Percentiles rank a stretch among this genome's conserved stretches.
Conservation (phyloP, 805 yeast species). For the Lipomyces kockii region DNA sequence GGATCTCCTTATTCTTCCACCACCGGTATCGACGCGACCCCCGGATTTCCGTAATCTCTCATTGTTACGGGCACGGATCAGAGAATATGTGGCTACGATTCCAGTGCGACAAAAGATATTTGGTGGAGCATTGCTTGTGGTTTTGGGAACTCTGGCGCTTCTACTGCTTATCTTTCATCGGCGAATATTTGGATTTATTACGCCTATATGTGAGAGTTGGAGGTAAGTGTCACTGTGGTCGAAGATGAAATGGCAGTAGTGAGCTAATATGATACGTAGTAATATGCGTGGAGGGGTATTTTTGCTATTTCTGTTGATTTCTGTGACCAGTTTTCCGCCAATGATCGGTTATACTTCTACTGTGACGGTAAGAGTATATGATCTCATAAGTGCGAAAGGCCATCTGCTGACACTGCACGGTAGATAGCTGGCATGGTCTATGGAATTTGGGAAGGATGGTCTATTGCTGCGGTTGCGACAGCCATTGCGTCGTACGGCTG, state of each 20-base stretch:
- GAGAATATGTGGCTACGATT: constrained; percentile 20
- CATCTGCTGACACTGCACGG: constrained; percentile 44
- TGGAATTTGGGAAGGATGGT: constrained; percentile 83
- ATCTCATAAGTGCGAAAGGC: constrained; percentile 48
- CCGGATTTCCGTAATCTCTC: constrained; percentile 22
- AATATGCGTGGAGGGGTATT: constrained; percentile 45
- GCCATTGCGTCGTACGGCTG: constrained; percentile 75
- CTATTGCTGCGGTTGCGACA: constrained; percentile 69
- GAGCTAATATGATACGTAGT: constrained; percentile 19
- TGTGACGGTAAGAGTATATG: constrained; percentile 32
- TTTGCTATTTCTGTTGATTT: constrained; percentile 56
- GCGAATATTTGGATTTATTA: constrained; percentile 43
- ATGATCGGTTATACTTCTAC: constrained; percentile 74
- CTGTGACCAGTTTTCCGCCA: constrained; percentile 87
- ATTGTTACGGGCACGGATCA: constrained; percentile 11
- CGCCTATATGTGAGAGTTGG: constrained; percentile 43
- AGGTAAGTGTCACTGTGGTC: constrained; percentile 15
- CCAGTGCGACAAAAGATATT: constrained; percentile 29
- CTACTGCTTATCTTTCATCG: constrained; percentile 46
- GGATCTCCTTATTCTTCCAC: constrained; percentile 28
- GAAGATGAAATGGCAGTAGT: not conserved
- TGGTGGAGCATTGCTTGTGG: constrained; percentile 15
- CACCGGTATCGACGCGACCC: constrained; percentile 1
- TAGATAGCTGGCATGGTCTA: constrained; percentile 71
- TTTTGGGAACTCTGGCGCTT: constrained; percentile 26